A percentile compares a stretch with the other conserved stretches of the same genome.
Evolutionary conservation across 306 rosid species (phyloP).

Genomic region (Acacia confusa): DNA sequence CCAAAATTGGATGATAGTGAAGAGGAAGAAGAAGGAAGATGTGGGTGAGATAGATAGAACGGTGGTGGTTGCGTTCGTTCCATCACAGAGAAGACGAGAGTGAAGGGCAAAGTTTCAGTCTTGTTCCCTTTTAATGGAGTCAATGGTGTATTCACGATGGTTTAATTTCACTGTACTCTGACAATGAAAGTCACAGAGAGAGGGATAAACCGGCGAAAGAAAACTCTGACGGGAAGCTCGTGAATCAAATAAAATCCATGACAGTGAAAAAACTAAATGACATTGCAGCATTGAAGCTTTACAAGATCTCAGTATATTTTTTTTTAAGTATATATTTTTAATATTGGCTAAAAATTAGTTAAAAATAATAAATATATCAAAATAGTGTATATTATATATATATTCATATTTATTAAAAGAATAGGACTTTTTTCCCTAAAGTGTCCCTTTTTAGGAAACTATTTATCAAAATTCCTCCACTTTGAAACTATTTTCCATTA

Average conservation of each 20-base stretch:
- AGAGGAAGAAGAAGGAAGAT: conserved; percentile 35
- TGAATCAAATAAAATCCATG: background rate
- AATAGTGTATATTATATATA: too few relatives aligned
- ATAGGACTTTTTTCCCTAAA: too few relatives aligned
- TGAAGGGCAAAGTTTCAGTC: background rate
- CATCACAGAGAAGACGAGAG: background rate
- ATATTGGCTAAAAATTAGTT: too few relatives aligned
- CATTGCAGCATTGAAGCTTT: background rate
- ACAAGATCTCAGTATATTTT: too few relatives aligned
- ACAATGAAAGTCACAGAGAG: background rate
- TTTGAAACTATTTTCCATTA: too few relatives aligned
- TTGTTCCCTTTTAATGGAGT: background rate
- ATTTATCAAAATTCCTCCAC: too few relatives aligned
- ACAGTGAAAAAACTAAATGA: background rate
- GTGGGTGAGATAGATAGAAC: conserved; percentile 32
- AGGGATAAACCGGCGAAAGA: background rate
- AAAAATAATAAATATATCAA: too few relatives aligned
- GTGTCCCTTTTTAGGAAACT: too few relatives aligned
- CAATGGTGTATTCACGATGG: background rate
- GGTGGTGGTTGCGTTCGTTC: conserved; percentile 40
- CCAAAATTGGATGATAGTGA: conserved; percentile 30
- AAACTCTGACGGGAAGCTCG: background rate
- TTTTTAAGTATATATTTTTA: too few relatives aligned
- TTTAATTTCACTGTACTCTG: background rate
- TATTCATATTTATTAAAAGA: too few relatives aligned